Evolutionary conservation across 805 yeast genomes (phyloP).

Genomic region (Starmerella stigmatis): DNA sequence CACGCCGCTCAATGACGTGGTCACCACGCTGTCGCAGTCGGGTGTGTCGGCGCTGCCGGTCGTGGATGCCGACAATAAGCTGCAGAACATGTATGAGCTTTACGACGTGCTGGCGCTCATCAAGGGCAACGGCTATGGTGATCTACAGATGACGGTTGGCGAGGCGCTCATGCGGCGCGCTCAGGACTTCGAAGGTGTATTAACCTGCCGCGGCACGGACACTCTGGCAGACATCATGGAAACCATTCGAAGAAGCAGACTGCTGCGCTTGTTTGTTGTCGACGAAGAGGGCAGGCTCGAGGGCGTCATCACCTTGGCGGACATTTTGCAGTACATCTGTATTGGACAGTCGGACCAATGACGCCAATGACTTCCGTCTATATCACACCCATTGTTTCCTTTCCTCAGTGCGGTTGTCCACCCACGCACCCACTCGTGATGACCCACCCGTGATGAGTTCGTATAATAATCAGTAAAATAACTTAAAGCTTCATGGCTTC

Average conservation of each 20-base stretch:
- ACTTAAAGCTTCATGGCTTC: no score
- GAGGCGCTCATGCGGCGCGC: slow-evolving; percentile 89
- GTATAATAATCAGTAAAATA: no score
- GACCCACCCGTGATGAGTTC: no score
- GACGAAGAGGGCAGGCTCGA: slow-evolving; percentile 66
- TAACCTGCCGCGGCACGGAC: slow-evolving; percentile 84
- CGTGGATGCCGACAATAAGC: slow-evolving; percentile 57
- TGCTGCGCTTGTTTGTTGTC: slow-evolving; percentile 86
- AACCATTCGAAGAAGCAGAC: slow-evolving; percentile 79
- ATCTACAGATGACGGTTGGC: slow-evolving; percentile 82
- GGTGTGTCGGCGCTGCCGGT: slow-evolving; percentile 92
- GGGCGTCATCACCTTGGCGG: slow-evolving; percentile 85
- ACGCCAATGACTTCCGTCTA: no score
- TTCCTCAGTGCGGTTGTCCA: no score
- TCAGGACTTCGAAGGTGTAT: slow-evolving; percentile 95
- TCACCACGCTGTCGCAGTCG: slow-evolving; percentile 62
- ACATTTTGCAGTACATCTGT: slow-evolving; percentile 61
- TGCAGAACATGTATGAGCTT: slow-evolving; percentile 89
- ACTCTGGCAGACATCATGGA: slow-evolving; percentile 82
- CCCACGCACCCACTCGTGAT: no score
- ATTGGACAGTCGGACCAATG: no score
- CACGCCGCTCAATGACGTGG: slow-evolving; percentile 90
- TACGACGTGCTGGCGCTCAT: slow-evolving; percentile 87
- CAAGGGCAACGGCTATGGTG: slow-evolving; percentile 82
- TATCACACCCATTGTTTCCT: no score